Conservation (phyloP, 2,329 filamentous ascomycete genomes). For the Colletotrichum kahawae region DNA sequence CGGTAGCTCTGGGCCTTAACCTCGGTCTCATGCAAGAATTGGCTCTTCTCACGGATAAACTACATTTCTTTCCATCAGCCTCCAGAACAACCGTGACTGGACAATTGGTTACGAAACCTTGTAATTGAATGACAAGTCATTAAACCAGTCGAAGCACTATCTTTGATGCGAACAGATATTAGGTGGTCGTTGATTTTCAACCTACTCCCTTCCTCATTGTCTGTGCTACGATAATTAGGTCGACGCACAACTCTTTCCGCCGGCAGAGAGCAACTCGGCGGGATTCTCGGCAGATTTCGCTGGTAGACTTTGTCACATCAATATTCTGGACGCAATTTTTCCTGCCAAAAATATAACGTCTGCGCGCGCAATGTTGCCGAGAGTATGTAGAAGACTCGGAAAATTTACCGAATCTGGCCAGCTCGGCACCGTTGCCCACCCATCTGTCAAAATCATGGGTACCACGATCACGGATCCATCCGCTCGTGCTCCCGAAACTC, state of each 20-base stretch:
- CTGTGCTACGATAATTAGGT: not conserved
- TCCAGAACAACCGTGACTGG: not conserved
- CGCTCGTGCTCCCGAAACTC: not conserved
- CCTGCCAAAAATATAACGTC: rapidly evolving
- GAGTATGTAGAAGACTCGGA: not conserved
- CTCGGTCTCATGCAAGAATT: not conserved
- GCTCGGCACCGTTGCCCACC: not conserved
- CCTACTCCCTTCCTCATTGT: rapidly evolving
- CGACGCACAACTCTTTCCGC: not conserved
- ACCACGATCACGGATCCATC: not conserved
- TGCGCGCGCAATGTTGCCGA: not conserved
- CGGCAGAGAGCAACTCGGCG: not conserved
- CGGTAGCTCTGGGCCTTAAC: not conserved
- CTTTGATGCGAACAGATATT: not conserved
- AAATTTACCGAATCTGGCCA: not conserved
- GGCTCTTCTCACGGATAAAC: not conserved
- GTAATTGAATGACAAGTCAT: no score
- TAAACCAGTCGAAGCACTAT: no score
- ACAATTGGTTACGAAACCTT: not conserved
- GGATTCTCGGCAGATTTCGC: not conserved
- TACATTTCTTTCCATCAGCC: not conserved
- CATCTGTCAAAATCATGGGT: not conserved
- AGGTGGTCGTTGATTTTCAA: rapidly evolving
- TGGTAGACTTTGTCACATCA: not conserved
- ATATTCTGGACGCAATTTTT: not conserved